Base-by-base conservation (phyloP, 257 asterid species). In the Vinca minor region DNA sequence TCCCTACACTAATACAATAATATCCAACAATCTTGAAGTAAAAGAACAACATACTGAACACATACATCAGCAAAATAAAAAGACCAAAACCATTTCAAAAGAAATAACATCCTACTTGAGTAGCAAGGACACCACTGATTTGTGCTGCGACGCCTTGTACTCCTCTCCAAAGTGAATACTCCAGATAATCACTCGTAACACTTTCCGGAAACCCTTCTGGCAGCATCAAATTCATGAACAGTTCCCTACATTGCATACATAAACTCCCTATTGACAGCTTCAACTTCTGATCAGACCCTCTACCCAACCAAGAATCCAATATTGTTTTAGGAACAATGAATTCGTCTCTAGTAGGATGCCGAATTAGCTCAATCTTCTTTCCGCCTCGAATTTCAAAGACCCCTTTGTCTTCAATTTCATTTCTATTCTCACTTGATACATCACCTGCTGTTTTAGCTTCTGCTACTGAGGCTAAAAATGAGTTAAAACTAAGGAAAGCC, bases 61-160 rank as follows among this genome's bases (percentile, higher is more conserved):
- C 2, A 13, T 17, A 48, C 4, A 8, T 18, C 57, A 65, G 13
- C 0, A 10, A 17, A 12, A 18, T 4, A 48, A 60, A 13, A 20
- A 18, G 41, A 1, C 28, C 3, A 54, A 29, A 14, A 41, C 13
- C 15, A 42, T 14, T 42, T 23, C 23, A 49, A 23, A 50, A n/a
- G n/a, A n/a, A 21, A 28, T 31, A 5, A 67, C 54, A 38, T 5
- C 50, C 23, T 73, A 91, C 98, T 94, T 89, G 98, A 64, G 96
- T 92, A 13, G 97, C 96, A 67, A 92, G 96, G 73, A 92, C 98
- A 17, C 96, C 95, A 62, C 90, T 92, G 41, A 92, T 75, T 76
- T 92, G 98, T 28, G 98, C 94, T 0, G 98, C 97, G 69, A 92
- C 71, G 60, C 97, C 97, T 81, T 92, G 97, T 69, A 89, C 95